phyloP scores from a whole-genome alignment of 768 basidiomycete species.

The Naganishia onofrii region DNA sequence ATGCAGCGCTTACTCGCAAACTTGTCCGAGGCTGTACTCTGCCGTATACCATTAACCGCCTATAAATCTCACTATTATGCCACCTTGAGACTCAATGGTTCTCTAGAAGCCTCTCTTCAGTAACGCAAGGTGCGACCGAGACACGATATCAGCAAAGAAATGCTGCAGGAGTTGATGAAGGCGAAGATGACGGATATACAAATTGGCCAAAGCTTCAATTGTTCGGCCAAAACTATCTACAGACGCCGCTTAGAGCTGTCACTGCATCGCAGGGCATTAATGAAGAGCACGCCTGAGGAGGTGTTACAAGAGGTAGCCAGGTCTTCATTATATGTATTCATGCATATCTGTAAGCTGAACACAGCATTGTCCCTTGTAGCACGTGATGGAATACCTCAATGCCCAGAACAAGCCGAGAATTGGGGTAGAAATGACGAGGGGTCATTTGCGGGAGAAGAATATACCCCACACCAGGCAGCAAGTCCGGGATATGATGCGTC shows the following conservation, averaged over 20 bases:
- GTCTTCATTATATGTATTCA: no score
- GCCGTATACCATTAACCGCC: background rate
- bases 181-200: background rate
- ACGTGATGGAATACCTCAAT: background rate
- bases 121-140: background rate
- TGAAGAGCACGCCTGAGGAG: background rate
- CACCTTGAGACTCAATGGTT: background rate
- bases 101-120: background rate
- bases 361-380: background rate
- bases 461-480: constrained; percentile 1
- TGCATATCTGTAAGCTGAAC: background rate
- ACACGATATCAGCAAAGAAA: background rate
- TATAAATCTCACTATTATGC: background rate
- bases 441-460: background rate
- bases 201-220: background rate
- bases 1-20: background rate
- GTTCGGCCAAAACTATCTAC: background rate
- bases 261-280: background rate
- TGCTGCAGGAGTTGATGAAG: background rate
- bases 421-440: background rate
- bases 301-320: no score
- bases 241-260: background rate
- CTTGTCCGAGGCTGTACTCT: background rate
- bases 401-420: background rate
- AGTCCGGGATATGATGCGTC: constrained; percentile 3